Base-by-base conservation (phyloP, 805 yeast species). In the Lachancea lanzarotensis region DNA sequence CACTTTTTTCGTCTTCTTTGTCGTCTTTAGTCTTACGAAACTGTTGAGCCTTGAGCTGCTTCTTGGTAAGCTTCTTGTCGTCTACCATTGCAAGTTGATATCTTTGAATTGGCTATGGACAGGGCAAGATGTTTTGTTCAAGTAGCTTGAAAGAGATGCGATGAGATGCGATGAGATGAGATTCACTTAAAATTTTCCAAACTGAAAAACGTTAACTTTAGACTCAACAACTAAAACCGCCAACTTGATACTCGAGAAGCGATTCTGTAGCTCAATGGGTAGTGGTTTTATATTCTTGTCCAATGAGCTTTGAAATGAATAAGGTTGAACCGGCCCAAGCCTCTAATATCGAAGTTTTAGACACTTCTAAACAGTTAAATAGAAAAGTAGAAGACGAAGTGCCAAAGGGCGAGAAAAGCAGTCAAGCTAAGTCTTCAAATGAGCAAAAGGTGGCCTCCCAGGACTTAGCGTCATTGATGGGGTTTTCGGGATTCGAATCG, bases 401-500 rank as follows among this genome's bases (percentile, higher is more conserved):
- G 19, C 35, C 17, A 15, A 15, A 32, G 3, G n/a, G 15, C 5
- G 6, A 7, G 6, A 9, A 16, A 27, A 29, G 4, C n/a, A 40
- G 25, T 26, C 13, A 41, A 20, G n/a, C 15, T 2, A 9, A 35
- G 44, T 17, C 38, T 3, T 12, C 34, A 12, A 3, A 16, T 29
- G 26, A 15, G 7, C 44, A 34, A 34, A 27, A 35, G 48, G 25
- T 8, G 25, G 22, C 38, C 12, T 11, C 30, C 12, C 31, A 25
- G 22, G 44, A 36, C 33, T 19, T 45, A 25, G 40, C 43, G 2
- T 16, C 48, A n/a, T 12, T 78, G 40, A 78, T 80, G 82, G 86
- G 86, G 5, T 79, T 79, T 53, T 66, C 70, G 2, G 73, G 75
- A 1, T 78, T 79, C 57, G 72, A 68, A 1, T 56, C 77, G 1